These are phyloP conservation scores for Clonostachys chloroleuca DNA, from an alignment of 2,329 filamentous ascomycete genomes.

Conservation along the genomic window DNA sequence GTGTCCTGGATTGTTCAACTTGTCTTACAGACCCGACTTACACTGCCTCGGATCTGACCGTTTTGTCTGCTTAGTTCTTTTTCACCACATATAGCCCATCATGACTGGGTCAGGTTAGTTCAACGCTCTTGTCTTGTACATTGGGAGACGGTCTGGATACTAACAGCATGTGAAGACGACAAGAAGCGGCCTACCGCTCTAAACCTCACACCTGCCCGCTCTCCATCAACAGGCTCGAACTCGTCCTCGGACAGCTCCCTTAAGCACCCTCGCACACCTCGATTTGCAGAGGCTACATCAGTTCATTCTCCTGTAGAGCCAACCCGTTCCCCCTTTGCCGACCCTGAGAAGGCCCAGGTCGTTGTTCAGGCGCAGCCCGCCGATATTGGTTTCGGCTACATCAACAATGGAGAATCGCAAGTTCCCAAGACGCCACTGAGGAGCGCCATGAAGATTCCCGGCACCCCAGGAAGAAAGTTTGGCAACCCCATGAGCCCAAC, in stretches of 20 bases:
- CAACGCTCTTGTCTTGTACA: background rate
- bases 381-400: slow-evolving; percentile 91
- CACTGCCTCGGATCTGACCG: background rate
- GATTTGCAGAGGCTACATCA: slow-evolving; percentile 77
- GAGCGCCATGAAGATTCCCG: slow-evolving; percentile 84
- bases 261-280: slow-evolving; percentile 66
- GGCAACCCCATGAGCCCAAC: slow-evolving; percentile 84
- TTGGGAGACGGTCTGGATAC: slow-evolving; percentile 1
- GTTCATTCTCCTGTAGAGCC: slow-evolving; percentile 72
- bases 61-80: slow-evolving; percentile 5
- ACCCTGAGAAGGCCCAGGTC: slow-evolving; percentile 48
- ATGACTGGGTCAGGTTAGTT: slow-evolving; percentile 36
- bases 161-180: slow-evolving; percentile 34
- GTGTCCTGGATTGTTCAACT: no score
- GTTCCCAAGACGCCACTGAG: slow-evolving; percentile 74
- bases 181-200: slow-evolving; percentile 53
- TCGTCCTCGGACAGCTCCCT: slow-evolving; percentile 51
- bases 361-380: slow-evolving; percentile 65
- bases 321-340: slow-evolving; percentile 51
- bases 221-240: slow-evolving; percentile 43
- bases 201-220: slow-evolving; percentile 44
- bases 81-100: slow-evolving; percentile 10
- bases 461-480: slow-evolving; percentile 69
- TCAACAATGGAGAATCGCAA: slow-evolving; percentile 56
- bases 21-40: background rate